Evolutionary conservation across 83 land plant genomes (phyloP).

Genomic region (Isoetes engelmannii): DNA sequence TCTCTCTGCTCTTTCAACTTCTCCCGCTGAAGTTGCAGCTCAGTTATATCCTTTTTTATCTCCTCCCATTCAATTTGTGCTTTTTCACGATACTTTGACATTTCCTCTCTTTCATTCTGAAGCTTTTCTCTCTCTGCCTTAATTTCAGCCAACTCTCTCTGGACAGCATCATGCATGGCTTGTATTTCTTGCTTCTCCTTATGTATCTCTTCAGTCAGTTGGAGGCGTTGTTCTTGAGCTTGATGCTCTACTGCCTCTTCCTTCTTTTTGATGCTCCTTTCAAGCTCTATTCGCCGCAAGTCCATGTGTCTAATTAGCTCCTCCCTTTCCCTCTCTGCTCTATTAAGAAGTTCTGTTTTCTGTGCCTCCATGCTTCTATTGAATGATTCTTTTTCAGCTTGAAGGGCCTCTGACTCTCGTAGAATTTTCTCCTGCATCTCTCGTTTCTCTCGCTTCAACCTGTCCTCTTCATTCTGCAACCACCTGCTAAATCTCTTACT

Average conservation of each 20-base stretch:
- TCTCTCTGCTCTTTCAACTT: conserved; percentile 67
- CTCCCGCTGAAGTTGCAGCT: conserved; percentile 53
- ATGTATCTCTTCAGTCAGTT: conserved; percentile 45
- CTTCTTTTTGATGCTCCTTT: conserved; percentile 42
- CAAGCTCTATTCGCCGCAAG: conserved; percentile 48
- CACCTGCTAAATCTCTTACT: conserved; percentile 44
- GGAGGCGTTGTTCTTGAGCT: conserved; percentile 43
- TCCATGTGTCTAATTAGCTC: conserved; percentile 54
- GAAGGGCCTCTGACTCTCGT: conserved; percentile 46
- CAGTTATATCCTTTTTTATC: conserved; percentile 67
- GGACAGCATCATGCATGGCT: conserved; percentile 27
- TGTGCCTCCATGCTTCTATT: conserved; percentile 52
- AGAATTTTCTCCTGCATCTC: conserved; percentile 32
- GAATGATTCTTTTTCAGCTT: conserved; percentile 49
- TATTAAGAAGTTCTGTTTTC: conserved; percentile 34
- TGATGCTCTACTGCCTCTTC: conserved; percentile 47
- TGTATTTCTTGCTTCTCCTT: conserved; percentile 42
- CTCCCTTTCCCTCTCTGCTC: conserved; percentile 47
- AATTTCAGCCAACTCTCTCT: conserved; percentile 46
- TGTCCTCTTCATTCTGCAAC: conserved; percentile 58
- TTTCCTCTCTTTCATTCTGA: conserved; percentile 52
- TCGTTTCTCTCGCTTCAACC: conserved; percentile 44
- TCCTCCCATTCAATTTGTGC: conserved; percentile 51
- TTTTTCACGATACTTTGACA: conserved; percentile 29
- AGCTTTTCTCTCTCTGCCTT: conserved; percentile 36